Percentiles rank a stretch among this genome's conserved stretches.
Evolutionary conservation across 176 grass and related monocot genomes (phyloP).

Genomic region (Musa itinerans): DNA sequence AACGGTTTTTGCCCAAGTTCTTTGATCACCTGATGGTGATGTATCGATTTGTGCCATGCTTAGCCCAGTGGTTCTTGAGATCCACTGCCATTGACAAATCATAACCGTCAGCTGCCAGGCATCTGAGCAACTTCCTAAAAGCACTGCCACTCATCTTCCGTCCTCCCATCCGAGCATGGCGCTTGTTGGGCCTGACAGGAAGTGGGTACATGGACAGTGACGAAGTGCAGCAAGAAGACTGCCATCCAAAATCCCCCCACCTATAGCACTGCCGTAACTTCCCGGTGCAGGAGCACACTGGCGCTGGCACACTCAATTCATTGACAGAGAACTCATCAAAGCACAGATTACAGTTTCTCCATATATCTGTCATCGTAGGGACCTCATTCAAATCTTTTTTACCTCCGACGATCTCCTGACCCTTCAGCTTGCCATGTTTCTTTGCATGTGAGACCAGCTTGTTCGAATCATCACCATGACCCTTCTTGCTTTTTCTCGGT

Average conservation of each 20-base stretch:
- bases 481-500: conserved; percentile 52
- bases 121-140: conserved; percentile 74
- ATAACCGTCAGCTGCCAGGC: conserved; percentile 71
- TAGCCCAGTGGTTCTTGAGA: conserved; percentile 91
- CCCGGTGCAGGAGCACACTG: conserved; percentile 67
- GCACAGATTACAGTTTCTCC: conserved; percentile 70
- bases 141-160: conserved; percentile 87
- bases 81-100: conserved; percentile 64
- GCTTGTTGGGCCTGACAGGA: conserved; percentile 80
- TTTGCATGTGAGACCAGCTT: not conserved
- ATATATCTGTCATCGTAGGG: conserved; percentile 52
- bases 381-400: conserved; percentile 26
- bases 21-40: conserved; percentile 58
- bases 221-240: conserved; percentile 81
- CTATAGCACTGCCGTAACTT: conserved; percentile 67
- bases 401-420: not conserved
- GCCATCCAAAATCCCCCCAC: conserved; percentile 88
- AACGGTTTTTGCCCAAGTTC: too few relatives aligned
- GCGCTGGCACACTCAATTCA: conserved; percentile 66
- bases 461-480: conserved; percentile 10
- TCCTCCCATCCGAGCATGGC: conserved; percentile 72
- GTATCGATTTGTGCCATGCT: conserved; percentile 81
- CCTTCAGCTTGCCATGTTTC: conserved; percentile 31
- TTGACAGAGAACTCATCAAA: conserved; percentile 64
- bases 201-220: conserved; percentile 75